Evolutionary conservation across 164 flowering plant genomes (phyloP).

Genomic region (Vitis amurensis): DNA sequence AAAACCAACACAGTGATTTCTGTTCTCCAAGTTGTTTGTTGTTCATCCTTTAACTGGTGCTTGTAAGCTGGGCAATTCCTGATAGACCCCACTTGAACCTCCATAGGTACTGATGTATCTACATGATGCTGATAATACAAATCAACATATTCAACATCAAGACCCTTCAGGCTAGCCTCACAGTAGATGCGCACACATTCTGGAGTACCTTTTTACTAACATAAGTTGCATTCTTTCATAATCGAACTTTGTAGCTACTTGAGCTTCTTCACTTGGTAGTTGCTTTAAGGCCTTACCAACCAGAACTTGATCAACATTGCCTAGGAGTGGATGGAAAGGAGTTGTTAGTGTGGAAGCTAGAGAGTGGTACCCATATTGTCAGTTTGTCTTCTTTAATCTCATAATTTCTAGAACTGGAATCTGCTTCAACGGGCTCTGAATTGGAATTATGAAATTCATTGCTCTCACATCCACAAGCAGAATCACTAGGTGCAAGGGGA

Average conservation of each 20-base stretch:
- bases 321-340: not conserved
- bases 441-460: slow-evolving; percentile 19
- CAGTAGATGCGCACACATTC: slow-evolving; percentile 14
- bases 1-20: too few relatives aligned
- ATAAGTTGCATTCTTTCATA: not conserved
- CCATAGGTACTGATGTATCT: slow-evolving; percentile 17
- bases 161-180: slow-evolving; percentile 25
- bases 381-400: slow-evolving; percentile 21
- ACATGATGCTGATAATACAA: slow-evolving; percentile 27
- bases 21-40: too few relatives aligned
- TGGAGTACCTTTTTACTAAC: slow-evolving; percentile 14
- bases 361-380: not conserved
- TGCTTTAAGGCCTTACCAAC: slow-evolving; percentile 43
- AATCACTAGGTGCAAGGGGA: slow-evolving; percentile 25
- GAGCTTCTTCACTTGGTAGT: slow-evolving; percentile 22
- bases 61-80: too few relatives aligned
- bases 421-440: slow-evolving; percentile 17
- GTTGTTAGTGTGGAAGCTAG: too few relatives aligned
- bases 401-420: slow-evolving; percentile 17
- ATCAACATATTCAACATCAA: slow-evolving; percentile 23
- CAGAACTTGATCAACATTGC: slow-evolving; percentile 47
- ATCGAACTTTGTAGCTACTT: slow-evolving; percentile 27
- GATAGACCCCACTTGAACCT: not conserved
- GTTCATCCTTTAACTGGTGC: too few relatives aligned
- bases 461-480: slow-evolving; percentile 27